phyloP scores from a whole-genome alignment of 495 filamentous ascomycete species.

The Penicillium maclennaniae region DNA sequence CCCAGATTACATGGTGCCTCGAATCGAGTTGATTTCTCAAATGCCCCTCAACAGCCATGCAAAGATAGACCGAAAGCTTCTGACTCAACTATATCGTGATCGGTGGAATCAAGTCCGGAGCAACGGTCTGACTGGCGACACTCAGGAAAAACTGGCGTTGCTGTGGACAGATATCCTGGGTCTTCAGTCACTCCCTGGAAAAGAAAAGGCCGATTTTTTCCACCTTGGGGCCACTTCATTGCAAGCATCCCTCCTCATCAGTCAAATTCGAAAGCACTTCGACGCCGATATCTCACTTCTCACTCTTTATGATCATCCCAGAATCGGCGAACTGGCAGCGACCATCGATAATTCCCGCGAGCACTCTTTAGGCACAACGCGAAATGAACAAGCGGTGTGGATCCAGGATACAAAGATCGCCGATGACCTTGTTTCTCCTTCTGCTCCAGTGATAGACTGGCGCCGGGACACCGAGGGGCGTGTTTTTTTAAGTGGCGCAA shows the following conservation, averaged over 20 bases:
- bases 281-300: not conserved
- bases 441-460: slow-evolving; percentile 7
- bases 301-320: slow-evolving; percentile 10
- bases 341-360: not conserved
- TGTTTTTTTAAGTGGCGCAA: slow-evolving; percentile 70
- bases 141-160: not conserved
- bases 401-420: slow-evolving; percentile 7
- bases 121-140: too few relatives aligned
- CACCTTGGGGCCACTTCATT: slow-evolving; percentile 10
- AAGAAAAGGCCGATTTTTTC: slow-evolving; percentile 10
- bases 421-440: slow-evolving; percentile 1
- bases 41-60: slow-evolving; percentile 15
- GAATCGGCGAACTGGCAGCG: not conserved
- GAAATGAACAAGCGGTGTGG: slow-evolving; percentile 4
- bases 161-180: slow-evolving; percentile 4
- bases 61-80: slow-evolving; percentile 18
- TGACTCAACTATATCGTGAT: slow-evolving; percentile 1
- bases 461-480: slow-evolving; percentile 18
- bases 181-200: not conserved
- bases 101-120: not conserved
- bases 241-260: slow-evolving; percentile 8
- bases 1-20: slow-evolving; percentile 15
- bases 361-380: not conserved
- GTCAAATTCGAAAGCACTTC: slow-evolving; percentile 4
- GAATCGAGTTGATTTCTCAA: slow-evolving; percentile 8